Evolutionary conservation across 805 yeast genomes (phyloP).

Genomic region (Wickerhamomyces rabaulensis): DNA sequence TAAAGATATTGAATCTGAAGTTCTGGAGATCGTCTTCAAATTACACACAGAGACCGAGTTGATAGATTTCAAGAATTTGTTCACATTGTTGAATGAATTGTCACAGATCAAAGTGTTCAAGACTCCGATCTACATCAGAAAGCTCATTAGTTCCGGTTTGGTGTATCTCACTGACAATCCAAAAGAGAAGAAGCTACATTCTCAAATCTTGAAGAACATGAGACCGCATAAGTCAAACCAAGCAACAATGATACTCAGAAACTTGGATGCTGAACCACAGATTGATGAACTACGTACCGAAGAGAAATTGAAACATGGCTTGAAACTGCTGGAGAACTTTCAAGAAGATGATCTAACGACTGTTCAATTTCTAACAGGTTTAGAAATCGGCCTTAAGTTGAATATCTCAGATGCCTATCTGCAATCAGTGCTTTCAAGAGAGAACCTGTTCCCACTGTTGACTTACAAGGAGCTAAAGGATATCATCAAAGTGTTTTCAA

Average conservation of each 20-base stretch:
- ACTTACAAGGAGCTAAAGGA: conserved; percentile 31
- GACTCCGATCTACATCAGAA: conserved; percentile 59
- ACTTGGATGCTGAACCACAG: conserved; percentile 26
- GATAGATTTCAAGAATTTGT: conserved; percentile 30
- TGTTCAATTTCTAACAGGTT: conserved; percentile 17
- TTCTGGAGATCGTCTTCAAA: conserved; percentile 31
- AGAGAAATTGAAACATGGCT: conserved; percentile 20
- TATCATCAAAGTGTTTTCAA: conserved; percentile 9
- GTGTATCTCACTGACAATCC: conserved; percentile 54
- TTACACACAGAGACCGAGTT: conserved; percentile 31
- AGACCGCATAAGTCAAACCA: conserved; percentile 51
- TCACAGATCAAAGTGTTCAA: conserved; percentile 40
- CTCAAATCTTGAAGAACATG: conserved; percentile 51
- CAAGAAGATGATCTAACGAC: conserved; percentile 19
- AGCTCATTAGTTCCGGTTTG: conserved; percentile 81
- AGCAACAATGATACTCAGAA: conserved; percentile 48
- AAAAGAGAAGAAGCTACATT: conserved; percentile 47
- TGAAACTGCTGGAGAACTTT: conserved; percentile 29
- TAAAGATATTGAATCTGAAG: conserved; percentile 31
- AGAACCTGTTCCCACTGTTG: conserved; percentile 32
- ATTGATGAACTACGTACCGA: conserved; percentile 10
- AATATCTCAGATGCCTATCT: conserved; percentile 29
- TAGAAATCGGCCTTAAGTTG: conserved; percentile 26
- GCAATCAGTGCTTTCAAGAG: conserved; percentile 15
- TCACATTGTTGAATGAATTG: conserved; percentile 39